These are phyloP conservation scores for Penicillium sp. DNA, from an alignment of 2,329 filamentous ascomycete genomes.

Conservation along the genomic window DNA sequence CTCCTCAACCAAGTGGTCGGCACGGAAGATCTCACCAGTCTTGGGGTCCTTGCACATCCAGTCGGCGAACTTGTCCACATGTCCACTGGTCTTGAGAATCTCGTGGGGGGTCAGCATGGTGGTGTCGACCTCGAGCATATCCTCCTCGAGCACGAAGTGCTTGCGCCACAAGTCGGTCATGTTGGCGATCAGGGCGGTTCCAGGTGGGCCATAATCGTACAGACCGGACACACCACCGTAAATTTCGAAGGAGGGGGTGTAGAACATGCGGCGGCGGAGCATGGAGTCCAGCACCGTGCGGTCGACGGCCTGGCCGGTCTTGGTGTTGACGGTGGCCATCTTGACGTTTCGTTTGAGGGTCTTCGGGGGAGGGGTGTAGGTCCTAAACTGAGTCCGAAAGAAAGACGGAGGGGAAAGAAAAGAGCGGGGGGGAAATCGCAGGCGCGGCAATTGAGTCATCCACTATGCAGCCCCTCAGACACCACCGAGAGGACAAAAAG, in stretches of 20 bases:
- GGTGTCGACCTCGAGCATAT: conserved; percentile 94
- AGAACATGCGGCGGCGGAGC: conserved; percentile 85
- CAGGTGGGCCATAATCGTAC: conserved; percentile 90
- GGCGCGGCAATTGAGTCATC: conserved; percentile 41
- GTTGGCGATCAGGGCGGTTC: conserved; percentile 81
- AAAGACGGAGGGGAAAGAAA: conserved; percentile 37
- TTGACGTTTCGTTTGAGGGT: conserved; percentile 36
- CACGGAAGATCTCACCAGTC: conserved; percentile 92
- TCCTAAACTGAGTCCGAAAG: conserved; percentile 33
- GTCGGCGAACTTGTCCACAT: conserved; percentile 97
- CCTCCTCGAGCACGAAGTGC: conserved; percentile 88
- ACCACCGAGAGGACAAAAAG: conserved; percentile 20
- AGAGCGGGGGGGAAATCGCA: conserved; percentile 33
- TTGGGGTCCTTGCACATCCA: conserved; percentile 99
- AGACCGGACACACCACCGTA: conserved; percentile 86
- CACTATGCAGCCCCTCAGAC: conserved; percentile 27
- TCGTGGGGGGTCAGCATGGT: conserved; percentile 90
- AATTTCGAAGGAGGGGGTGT: conserved; percentile 93
- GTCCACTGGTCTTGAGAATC: conserved; percentile 90
- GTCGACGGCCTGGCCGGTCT: conserved; percentile 88
- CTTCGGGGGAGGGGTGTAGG: conserved; percentile 42
- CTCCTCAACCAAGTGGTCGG: conserved; percentile 95
- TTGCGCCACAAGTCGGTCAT: conserved; percentile 88
- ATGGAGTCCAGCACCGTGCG: conserved; percentile 77
- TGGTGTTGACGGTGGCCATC: conserved; percentile 68